Conservation (phyloP, 2,329 filamentous ascomycete species). For the Aspergillus pseudoterreus region DNA sequence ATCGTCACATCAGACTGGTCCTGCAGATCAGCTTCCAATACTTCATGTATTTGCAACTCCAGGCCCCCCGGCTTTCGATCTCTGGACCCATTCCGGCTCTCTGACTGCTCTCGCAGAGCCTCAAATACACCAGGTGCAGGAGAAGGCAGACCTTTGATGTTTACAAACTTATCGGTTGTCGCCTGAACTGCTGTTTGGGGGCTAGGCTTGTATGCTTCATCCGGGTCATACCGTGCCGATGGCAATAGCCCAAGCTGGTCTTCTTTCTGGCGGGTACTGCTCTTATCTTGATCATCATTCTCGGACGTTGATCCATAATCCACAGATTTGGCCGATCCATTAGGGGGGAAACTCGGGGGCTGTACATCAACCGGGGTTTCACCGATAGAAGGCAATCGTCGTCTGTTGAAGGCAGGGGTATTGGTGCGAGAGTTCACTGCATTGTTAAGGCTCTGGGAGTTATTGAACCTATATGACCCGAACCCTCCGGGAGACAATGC, state of each 20-base stretch:
- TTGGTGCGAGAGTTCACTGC: conserved; percentile 64
- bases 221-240: conserved; percentile 45
- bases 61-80: conserved; percentile 76
- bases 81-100: conserved; percentile 59
- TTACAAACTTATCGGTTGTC: conserved; percentile 59
- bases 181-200: conserved; percentile 65
- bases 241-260: conserved; percentile 33
- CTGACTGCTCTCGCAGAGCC: conserved; percentile 57
- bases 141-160: conserved; percentile 61
- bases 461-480: conserved; percentile 53
- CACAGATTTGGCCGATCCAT: conserved; percentile 39
- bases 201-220: conserved; percentile 40
- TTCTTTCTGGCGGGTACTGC: conserved; percentile 13
- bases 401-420: conserved; percentile 58
- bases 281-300: conserved; percentile 31
- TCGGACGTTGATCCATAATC: conserved; percentile 49
- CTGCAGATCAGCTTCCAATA: conserved; percentile 49
- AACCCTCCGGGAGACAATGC: conserved; percentile 64
- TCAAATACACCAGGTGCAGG: conserved; percentile 63
- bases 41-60: conserved; percentile 57
- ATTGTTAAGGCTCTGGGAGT: conserved; percentile 66
- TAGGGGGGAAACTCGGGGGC: conserved; percentile 39
- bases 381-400: conserved; percentile 73
- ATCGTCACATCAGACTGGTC: conserved; percentile 51
- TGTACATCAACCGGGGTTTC: conserved; percentile 59